A percentile compares a stretch with the other conserved stretches of the same genome.
phyloP scores from a whole-genome alignment of 2,329 filamentous ascomycete genomes.

The Stagonosporopsis tanaceti region DNA sequence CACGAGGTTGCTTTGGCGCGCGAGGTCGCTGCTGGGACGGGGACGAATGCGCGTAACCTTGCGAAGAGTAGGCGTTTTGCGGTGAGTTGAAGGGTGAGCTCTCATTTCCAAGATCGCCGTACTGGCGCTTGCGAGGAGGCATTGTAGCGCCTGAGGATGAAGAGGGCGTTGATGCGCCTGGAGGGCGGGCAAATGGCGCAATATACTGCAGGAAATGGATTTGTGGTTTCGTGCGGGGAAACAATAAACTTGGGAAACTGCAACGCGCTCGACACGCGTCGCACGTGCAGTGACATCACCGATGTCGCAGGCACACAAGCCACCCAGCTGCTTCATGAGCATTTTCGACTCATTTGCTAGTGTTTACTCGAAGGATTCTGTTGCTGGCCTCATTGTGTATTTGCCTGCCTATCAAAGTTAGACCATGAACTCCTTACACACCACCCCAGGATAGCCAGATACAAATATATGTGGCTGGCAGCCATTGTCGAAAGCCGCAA shows the following conservation, averaged over 20 bases:
- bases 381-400: background rate
- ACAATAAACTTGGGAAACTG: slow-evolving; percentile 6
- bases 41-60: slow-evolving; percentile 15
- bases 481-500: background rate
- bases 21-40: slow-evolving; percentile 15
- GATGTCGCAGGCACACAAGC: background rate
- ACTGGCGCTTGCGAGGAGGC: slow-evolving; percentile 22
- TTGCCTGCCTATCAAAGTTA: background rate
- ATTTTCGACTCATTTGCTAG: background rate
- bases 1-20: slow-evolving; percentile 41
- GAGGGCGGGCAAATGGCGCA: background rate
- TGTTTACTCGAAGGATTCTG: background rate
- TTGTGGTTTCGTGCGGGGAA: slow-evolving; percentile 4
- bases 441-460: background rate
- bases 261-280: slow-evolving; percentile 27
- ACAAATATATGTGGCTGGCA: background rate
- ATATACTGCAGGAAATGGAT: background rate
- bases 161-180: background rate
- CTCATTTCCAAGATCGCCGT: slow-evolving; percentile 11
- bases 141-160: slow-evolving; percentile 1
- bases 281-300: slow-evolving; percentile 27
- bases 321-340: background rate
- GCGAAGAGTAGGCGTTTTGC: slow-evolving; percentile 33
- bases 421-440: background rate
- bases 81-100: slow-evolving; percentile 25